Evolutionary conservation across 306 rosid species (phyloP), one percentile per base, ranked within the genome.

Genomic region (Glycine soja): DNA sequence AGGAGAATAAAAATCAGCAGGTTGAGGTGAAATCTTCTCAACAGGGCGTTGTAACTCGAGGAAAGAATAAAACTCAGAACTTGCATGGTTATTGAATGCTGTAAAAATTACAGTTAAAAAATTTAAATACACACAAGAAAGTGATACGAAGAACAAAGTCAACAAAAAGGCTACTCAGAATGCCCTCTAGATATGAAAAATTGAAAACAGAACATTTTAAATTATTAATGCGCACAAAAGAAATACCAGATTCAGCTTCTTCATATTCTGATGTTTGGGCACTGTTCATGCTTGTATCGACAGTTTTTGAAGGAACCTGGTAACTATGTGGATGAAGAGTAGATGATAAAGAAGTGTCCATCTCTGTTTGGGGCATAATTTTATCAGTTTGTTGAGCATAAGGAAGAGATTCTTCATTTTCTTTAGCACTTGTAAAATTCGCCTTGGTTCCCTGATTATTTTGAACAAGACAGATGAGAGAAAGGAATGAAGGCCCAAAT

Each of bases 221-320:
- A 79, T 43, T 3, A 40, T 38, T 53, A 34, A 69, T 58, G 73
- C 40, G 9, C 62, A 48, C 73, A 75, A 43, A 12, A 81, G 24
- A 64, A 63, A 52, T 67, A 90, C 97, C 98, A 62, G 98, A 94
- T 86, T 92, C 96, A 54, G 89, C 89, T 78, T 92, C 97, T 88
- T 90, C 98, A 15, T 73, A 89, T 71, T 90, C 95, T 70, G 98
- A 86, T 74, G 89, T 84, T 77, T 87, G 93, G 66, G 85, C 83
- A 84, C 88, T 90, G 70, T 77, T 90, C 57, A 89, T 86, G 90
- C 94, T 88, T 76, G 91, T 83, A 19, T 91, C 97, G 8, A 79
- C 85, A 69, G 83, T 85, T 84, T 85, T 89, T 69, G 97, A 82
- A 81, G 54, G 88, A 85, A 87, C 81, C 77, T 81, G 90, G 78